Base-by-base conservation (phyloP, 2,329 filamentous ascomycete species). In the Emergomyces orientalis region DNA sequence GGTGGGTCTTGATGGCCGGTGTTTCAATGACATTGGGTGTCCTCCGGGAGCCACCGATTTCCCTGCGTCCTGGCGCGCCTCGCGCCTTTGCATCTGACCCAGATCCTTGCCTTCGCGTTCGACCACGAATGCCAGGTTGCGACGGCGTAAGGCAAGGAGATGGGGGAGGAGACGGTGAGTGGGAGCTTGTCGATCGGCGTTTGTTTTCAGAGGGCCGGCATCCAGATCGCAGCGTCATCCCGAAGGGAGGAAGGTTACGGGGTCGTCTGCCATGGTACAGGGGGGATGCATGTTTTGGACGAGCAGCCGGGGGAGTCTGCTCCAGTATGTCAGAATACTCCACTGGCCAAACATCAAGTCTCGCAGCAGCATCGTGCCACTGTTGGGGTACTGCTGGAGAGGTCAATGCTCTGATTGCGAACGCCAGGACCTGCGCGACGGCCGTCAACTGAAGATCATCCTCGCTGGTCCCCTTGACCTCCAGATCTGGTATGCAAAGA, bases 381-480 rank as follows among this genome's bases (percentile, higher is more conserved):
- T 32, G 9, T 52, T 66, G 62, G 0, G 49, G 30, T 30, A 59
- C 56, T 34, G 61, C 27, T 1, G 45, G 39, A 5, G 52, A 25
- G 6, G 32, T 25, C 19, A 66, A 58, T 2, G 65, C 64, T 19
- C 25, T 59, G 19, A 67, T 7, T 25, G 63, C 63, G 57, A 79
- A 77, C 52, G 75, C 72, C 59, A 78, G 75, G 32, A 76, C 72
- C 64, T 77, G 73, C 0, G 72, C 72, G 56, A 75, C 71, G 27
- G 76, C 74, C 0, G 75, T 79, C 25, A 67, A 67, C 64, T 77
- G 67, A 25, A 78, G 71, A 62, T 70, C 69, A 13, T 63, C 68
- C 32, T 74, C 67, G 62, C 77, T 68, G 63, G 76, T 54, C 14
- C 17, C 27, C n/a, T 54, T 34, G 41, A 59, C 55, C 74, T 63